Evolutionary conservation across 306 rosid genomes (phyloP), one percentile per base, ranked within the genome.

Genomic region (Ziziphus jujuba): DNA sequence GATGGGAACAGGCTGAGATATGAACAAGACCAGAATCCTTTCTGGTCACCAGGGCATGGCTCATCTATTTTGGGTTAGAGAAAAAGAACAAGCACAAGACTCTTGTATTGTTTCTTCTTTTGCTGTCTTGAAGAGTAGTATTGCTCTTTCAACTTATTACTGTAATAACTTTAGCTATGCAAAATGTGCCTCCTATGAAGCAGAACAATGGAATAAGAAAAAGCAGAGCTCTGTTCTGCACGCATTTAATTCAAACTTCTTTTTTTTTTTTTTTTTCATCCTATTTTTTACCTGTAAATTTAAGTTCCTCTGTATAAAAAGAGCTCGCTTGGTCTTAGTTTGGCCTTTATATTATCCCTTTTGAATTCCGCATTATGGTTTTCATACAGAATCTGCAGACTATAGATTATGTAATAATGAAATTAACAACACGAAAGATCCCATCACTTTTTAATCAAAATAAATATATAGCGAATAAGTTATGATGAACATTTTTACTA

Each of bases 1-100:
- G 47, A 57, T 66, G 73, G 56, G 67, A 70, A 52, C 63, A 70
- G 67, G 80, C 75, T 72, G 85, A 69, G 75, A 69, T 77, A 82
- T 58, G 79, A 72, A 72, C 73, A 74, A 45, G 81, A 70, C 57
- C 81, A 84, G 56, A 80, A 84, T 16, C 89, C 85, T 24, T 84
- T 80, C 64, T 78, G 84, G n/a, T n/a, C 81, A 59, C 64, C 36
- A 61, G 56, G n/a, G n/a, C n/a, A 68, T 14, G 80, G 67, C 67
- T 75, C 70, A 24, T 35, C 66, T 12, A 45, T 40, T 58, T 59
- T 61, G 50, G 28, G 16, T 73, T 71, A 61, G 73, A 56, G 17
- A 69, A n/a, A 61, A 61, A 16, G 63, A 7, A 20, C 58, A 70
- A 38, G 33, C 5, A 34, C 15, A 17, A 40, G 25, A 25, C 22